Evolutionary conservation across 495 filamentous ascomycete genomes (phyloP), one percentile per base, ranked within the genome.

Genomic region (Penicillium egyptiacum): DNA sequence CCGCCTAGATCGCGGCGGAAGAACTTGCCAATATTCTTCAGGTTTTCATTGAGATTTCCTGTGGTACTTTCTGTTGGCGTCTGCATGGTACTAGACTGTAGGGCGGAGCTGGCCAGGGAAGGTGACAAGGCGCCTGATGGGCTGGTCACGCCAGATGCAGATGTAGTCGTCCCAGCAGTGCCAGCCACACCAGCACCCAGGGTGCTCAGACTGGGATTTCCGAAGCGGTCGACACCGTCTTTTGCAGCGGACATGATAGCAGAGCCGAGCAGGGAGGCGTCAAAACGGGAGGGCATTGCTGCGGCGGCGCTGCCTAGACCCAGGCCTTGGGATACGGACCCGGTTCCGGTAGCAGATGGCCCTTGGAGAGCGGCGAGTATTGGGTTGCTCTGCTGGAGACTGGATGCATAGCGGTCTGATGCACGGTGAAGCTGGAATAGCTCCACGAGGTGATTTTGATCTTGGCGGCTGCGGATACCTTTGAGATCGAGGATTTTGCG

Each of bases 11-110:
- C 94, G 52, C 93, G 74, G 48, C 87, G 84, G 76, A 98, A 98
- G 74, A 98, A 96, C 73, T 94, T 96, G 3, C 94, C 94, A 69
- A 98, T 88, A 71, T 89, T 96, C 80, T 88, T 91, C 71, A 96
- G 64, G 70, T 96, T 96, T 73, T 95, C 91, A 63, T 96, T 93
- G 53, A 96, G 78, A 40, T 88, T 88, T 4, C 77, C 80, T 7
- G 80, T 72, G 19, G 79, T 72, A 54, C 59, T 67, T 20, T 66
- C 68, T 19, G 60, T 66, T 23, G 61, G 55, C 7, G 50, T 63
- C 5, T 60, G 56, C 23, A 51, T 26, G 19, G 62, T 69, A 44
- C 56, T 57, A 39, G 50, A 33, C 35, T 56, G 61, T 45, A 64
- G 65, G 11, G 37, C 37, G 12, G 60, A 61, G 6, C 51, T n/a